Conservation (phyloP, 495 filamentous ascomycete species). For the Penicillium bovifimosum region DNA sequence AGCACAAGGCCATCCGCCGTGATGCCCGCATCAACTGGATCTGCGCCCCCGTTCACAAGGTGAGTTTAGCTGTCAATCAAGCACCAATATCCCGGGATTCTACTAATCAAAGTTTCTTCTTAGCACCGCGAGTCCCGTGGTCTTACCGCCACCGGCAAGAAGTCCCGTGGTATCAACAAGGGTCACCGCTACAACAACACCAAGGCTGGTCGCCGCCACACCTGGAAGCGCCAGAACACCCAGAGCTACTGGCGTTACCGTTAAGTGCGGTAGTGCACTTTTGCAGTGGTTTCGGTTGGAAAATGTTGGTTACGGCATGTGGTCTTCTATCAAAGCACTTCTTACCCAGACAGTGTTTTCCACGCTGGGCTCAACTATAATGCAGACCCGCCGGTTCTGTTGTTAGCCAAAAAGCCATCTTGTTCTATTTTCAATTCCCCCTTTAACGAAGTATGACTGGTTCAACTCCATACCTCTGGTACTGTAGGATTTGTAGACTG, state of each 20-base stretch:
- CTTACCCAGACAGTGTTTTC: constrained; percentile 30
- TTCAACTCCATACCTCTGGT: constrained; percentile 23
- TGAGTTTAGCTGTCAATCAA: constrained; percentile 21
- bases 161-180: constrained; percentile 97
- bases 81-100: neutral
- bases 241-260: constrained; percentile 87
- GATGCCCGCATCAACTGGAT: constrained; percentile 99
- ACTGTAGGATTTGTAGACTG: constrained; percentile 9
- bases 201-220: constrained; percentile 88
- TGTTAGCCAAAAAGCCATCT: constrained; percentile 43
- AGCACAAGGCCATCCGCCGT: constrained; percentile 99
- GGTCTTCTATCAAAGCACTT: constrained; percentile 34
- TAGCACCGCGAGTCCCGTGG: constrained; percentile 94
- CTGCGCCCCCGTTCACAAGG: constrained; percentile 97
- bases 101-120: neutral
- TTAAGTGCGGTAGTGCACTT: constrained; percentile 40
- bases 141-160: constrained; percentile 97
- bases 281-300: constrained; percentile 21
- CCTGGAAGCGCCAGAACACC: constrained; percentile 99
- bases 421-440: constrained; percentile 33
- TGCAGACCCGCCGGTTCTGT: constrained; percentile 39
- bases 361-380: constrained; percentile 36
- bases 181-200: constrained; percentile 99
- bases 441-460: constrained; percentile 44
- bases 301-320: constrained; percentile 38